Evolutionary conservation across 2,329 filamentous ascomycete species (phyloP).

Genomic region (Pyricularia sp.): DNA sequence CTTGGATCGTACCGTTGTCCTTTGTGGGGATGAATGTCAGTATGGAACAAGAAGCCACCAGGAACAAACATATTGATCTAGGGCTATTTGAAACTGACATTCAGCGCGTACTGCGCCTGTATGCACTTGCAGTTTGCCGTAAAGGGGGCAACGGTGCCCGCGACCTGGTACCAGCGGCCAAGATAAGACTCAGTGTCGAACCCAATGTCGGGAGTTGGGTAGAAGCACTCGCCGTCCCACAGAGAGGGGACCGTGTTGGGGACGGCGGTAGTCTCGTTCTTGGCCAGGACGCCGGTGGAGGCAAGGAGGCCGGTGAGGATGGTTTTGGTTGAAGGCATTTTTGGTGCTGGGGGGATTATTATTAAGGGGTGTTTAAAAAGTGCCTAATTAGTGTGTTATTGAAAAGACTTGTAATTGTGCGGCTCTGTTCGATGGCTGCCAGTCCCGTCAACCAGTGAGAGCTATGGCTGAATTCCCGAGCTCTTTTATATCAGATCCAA

Average conservation of each 20-base stretch:
- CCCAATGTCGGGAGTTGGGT: slow-evolving; percentile 17
- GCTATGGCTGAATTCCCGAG: background rate
- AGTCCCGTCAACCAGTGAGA: background rate
- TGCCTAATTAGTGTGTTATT: background rate
- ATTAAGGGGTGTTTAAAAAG: background rate
- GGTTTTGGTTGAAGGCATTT: background rate
- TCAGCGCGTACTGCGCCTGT: slow-evolving; percentile 20
- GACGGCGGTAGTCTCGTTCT: background rate
- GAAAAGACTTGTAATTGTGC: no score
- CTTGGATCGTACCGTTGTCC: slow-evolving; percentile 21
- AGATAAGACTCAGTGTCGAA: slow-evolving; percentile 21
- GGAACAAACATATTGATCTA: no score
- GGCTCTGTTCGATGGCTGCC: background rate
- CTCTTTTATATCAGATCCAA: background rate
- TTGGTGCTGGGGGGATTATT: background rate
- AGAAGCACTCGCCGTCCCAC: slow-evolving; percentile 22
- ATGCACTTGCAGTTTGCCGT: slow-evolving; percentile 22
- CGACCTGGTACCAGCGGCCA: slow-evolving; percentile 24
- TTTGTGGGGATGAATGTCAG: slow-evolving; percentile 1
- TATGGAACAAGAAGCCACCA: no score
- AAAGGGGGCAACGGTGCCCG: slow-evolving; percentile 20
- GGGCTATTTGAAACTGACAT: slow-evolving; percentile 13
- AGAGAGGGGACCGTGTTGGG: slow-evolving; percentile 17
- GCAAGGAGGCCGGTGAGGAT: background rate
- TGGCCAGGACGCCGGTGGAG: background rate